Evolutionary conservation across 2,329 filamentous ascomycete genomes (phyloP).

Genomic region (Mollisia scopiformis): DNA sequence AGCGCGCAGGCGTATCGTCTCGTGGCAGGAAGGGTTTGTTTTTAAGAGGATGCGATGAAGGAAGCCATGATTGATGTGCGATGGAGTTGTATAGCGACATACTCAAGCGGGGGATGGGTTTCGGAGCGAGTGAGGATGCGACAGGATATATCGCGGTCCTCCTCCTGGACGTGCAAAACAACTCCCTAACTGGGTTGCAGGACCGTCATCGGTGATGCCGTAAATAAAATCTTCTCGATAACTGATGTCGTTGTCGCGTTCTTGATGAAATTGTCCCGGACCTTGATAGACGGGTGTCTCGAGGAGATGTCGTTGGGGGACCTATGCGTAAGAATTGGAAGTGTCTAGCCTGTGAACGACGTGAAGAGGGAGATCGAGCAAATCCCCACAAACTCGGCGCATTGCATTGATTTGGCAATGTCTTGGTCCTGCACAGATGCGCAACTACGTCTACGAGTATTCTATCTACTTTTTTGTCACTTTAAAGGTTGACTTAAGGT

Average conservation of each 20-base stretch:
- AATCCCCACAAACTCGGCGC: neutral
- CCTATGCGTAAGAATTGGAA: no score
- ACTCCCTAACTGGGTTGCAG: constrained; percentile 31
- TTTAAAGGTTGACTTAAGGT: constrained; percentile 1
- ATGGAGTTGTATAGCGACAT: constrained; percentile 30
- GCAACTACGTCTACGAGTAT: neutral
- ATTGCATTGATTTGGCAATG: neutral
- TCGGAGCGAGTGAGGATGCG: constrained; percentile 18
- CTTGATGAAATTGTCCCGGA: constrained; percentile 26
- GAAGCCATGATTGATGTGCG: constrained; percentile 67
- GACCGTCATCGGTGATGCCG: constrained; percentile 30
- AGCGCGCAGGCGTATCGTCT: constrained; percentile 56
- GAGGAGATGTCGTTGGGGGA: neutral
- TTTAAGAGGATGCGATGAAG: constrained; percentile 54
- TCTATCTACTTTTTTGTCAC: constrained; percentile 5
- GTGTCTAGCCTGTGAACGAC: neutral
- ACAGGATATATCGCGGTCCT: constrained; percentile 12
- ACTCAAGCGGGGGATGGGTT: constrained; percentile 4
- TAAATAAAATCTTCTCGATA: constrained; percentile 1
- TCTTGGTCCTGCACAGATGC: neutral
- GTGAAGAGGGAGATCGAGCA: neutral
- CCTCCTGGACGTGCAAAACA: constrained; percentile 25
- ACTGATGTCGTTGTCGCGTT: constrained; percentile 4
- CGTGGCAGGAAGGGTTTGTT: constrained; percentile 57
- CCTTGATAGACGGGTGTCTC: constrained; percentile 10